Evolutionary conservation across 371 early-diverging fungal genomes (phyloP).

Genomic region (Apophysomyces ossiformis): DNA sequence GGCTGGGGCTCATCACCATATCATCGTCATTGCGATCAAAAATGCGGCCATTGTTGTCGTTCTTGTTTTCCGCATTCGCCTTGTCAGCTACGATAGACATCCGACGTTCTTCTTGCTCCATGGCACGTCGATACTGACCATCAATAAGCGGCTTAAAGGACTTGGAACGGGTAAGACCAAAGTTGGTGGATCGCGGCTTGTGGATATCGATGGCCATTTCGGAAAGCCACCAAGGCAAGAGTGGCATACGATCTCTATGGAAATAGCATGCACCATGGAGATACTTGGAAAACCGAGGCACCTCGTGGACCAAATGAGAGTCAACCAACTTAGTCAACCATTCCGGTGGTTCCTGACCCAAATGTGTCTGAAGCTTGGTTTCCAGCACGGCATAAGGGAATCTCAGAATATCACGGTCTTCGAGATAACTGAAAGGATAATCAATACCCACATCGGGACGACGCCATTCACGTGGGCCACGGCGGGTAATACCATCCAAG

Average conservation of each 20-base stretch:
- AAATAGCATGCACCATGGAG: constrained; percentile 86
- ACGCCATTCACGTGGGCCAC: constrained; percentile 84
- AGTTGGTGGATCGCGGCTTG: constrained; percentile 55
- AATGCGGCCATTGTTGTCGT: background rate
- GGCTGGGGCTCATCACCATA: constrained; percentile 5
- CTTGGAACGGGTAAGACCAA: constrained; percentile 47
- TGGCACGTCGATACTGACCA: constrained; percentile 47
- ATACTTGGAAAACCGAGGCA: constrained; percentile 98
- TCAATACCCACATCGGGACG: constrained; percentile 88
- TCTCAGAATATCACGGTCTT: constrained; percentile 63
- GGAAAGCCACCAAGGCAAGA: constrained; percentile 55
- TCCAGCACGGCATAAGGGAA: constrained; percentile 56
- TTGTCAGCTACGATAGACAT: background rate
- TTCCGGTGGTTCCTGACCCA: constrained; percentile 87
- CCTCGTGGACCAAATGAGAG: constrained; percentile 92
- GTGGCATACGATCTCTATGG: constrained; percentile 35
- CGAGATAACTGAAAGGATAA: constrained; percentile 85
- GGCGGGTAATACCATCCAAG: constrained; percentile 47
- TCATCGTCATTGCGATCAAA: background rate
- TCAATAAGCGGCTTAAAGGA: constrained; percentile 56
- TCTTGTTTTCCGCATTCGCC: background rate
- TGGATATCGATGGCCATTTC: constrained; percentile 63
- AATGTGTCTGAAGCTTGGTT: constrained; percentile 79
- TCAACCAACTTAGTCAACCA: constrained; percentile 94
- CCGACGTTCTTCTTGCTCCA: constrained; percentile 38